Evolutionary conservation across 2,329 filamentous ascomycete genomes (phyloP), one percentile per base, ranked within the genome.

Genomic region (Fusarium sp.): DNA sequence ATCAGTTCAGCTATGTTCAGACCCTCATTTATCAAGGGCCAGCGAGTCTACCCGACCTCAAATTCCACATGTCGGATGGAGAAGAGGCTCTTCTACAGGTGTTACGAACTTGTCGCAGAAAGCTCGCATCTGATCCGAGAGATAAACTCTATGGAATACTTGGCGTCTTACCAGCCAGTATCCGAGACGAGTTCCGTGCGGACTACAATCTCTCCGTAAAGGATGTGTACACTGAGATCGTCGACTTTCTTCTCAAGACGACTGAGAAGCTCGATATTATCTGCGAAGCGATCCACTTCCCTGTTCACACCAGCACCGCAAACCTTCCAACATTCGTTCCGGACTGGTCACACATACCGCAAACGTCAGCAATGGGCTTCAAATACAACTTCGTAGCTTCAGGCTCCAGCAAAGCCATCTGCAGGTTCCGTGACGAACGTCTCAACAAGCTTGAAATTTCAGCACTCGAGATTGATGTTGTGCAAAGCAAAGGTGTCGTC

Each of bases 401-500:
- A 4, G 65, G 59, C 0, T 52, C 41, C 0, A 62, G 36, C 3
- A 66, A 66, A 5, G 70, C 65, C 2, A 30, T 59, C 0, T 70
- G 59, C 9, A 18, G 26, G 5, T 73, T 73, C 8, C 45, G 34
- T 0, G 70, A 73, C 5, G 38, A 70, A 9, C 65, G 70, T 1
- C 7, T 73, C 24, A 73, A 57, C 41, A 73, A 70, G n/a, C 56
- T 73, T 38, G 59, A 70, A 26, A 66, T 73, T 18, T 70, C 65
- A 1, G 65, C 32, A 0, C 57, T 73, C 4, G 54, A 64, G 3
- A n/a, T 73, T 0, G 70, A 73, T 10, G 28, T 45, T 4, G 39
- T 66, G 2, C 54, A 66, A 11, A 66, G 42, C 1, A 73, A 60
- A 18, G 70, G 70, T 3, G 28, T 73, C 20, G 56, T 44, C 10